Conservation (phyloP, 78 protist genomes). For the Protostelium mycophagum region DNA sequence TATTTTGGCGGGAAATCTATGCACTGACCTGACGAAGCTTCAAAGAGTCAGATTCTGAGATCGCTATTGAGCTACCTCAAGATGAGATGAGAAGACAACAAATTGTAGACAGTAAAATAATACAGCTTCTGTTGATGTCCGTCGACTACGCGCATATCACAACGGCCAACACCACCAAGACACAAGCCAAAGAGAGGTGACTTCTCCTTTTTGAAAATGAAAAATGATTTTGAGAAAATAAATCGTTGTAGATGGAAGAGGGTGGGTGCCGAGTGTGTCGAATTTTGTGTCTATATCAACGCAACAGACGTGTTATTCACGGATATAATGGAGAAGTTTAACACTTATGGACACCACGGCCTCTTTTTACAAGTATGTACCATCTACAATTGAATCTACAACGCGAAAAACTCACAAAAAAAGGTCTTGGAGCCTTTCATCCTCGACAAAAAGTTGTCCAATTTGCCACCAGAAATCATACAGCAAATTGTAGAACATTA, state of each 20-base stretch:
- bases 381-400: background rate
- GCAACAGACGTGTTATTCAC: background rate
- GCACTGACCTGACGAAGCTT: background rate
- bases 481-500: background rate
- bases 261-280: background rate
- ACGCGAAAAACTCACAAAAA: background rate
- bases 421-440: background rate
- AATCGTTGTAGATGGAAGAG: background rate
- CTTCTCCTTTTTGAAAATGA: too few relatives aligned
- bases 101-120: background rate
- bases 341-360: background rate
- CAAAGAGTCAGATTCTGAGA: background rate
- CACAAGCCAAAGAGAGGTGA: background rate
- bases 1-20: too few relatives aligned
- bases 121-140: background rate
- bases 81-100: background rate
- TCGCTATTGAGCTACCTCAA: background rate
- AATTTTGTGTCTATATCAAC: background rate
- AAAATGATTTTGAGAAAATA: background rate
- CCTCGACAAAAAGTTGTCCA: background rate
- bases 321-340: background rate
- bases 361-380: background rate
- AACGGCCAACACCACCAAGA: background rate
- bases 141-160: background rate
- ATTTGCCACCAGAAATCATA: background rate